These are phyloP conservation scores for Flaveria robusta DNA, from an alignment of 129 eudicot genomes.

Conservation along the genomic window DNA sequence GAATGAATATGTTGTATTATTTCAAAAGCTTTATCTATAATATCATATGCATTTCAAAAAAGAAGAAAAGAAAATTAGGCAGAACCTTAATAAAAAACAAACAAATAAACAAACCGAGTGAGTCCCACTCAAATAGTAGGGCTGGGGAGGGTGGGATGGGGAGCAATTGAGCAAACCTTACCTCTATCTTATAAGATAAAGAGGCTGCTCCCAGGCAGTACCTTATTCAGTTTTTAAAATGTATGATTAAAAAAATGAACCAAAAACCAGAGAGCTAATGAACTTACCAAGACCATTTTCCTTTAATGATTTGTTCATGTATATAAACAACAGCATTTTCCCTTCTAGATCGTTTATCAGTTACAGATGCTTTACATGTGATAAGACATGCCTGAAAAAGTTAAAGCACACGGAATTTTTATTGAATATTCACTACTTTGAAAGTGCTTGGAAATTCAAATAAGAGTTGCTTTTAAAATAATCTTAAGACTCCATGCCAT, in stretches of 20 bases:
- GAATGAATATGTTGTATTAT: background rate
- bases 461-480: background rate
- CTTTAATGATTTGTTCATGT: conserved; percentile 63
- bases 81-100: too few species aligned
- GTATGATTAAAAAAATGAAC: conserved; percentile 3
- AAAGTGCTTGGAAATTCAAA: conserved; percentile 15
- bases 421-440: background rate
- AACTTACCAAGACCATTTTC: conserved; percentile 88
- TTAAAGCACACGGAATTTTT: conserved; percentile 8
- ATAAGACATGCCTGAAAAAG: conserved; percentile 64
- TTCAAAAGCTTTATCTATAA: background rate
- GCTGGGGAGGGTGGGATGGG: too few species aligned
- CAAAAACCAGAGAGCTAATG: conserved; percentile 2
- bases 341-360: conserved; percentile 70
- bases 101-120: too few species aligned
- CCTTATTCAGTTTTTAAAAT: conserved; percentile 15
- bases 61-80: too few species aligned
- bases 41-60: background rate
- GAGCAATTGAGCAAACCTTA: too few species aligned
- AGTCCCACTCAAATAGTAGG: too few species aligned
- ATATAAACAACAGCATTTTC: conserved; percentile 59
- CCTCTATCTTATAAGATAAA: too few species aligned
- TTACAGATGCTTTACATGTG: conserved; percentile 43
- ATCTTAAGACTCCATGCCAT: conserved; percentile 13
- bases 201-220: background rate